Conservation (phyloP, 768 basidiomycete genomes). For the Trametes cubensis region DNA sequence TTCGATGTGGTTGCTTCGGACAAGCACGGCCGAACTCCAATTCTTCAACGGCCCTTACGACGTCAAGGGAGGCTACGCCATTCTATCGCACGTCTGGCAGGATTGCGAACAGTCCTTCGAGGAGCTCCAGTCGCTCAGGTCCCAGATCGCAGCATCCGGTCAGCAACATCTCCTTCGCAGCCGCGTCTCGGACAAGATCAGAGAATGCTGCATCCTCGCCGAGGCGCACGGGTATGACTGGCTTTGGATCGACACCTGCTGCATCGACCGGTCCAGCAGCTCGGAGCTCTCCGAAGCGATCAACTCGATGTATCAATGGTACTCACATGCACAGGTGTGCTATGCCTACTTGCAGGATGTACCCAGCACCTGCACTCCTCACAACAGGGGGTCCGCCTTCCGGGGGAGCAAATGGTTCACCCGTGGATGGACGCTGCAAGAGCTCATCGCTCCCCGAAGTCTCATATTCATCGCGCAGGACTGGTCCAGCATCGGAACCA, state of each 20-base stretch:
- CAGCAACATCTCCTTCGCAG: not conserved
- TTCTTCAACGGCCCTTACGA: constrained; percentile 17
- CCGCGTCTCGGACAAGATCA: constrained; percentile 11
- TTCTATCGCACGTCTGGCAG: constrained; percentile 23
- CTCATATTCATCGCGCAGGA: constrained; percentile 16
- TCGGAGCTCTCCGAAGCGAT: constrained; percentile 18
- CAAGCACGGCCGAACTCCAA: constrained; percentile 9
- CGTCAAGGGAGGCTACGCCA: constrained; percentile 22
- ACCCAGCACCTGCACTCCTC: not conserved
- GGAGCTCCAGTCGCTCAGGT: constrained; percentile 6
- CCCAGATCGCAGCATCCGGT: not conserved
- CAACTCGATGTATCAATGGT: constrained; percentile 20
- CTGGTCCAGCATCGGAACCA: constrained; percentile 17
- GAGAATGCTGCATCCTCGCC: constrained; percentile 17
- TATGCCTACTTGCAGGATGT: constrained; percentile 20
- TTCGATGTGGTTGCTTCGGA: constrained; percentile 16
- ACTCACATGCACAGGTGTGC: constrained; percentile 13
- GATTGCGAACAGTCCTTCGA: constrained; percentile 18
- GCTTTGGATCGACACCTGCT: constrained; percentile 23
- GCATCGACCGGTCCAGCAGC: constrained; percentile 20
- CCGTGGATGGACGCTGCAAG: constrained; percentile 20
- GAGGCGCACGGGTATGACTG: constrained; percentile 21
- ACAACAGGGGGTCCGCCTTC: not conserved
- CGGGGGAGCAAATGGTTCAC: constrained; percentile 18
- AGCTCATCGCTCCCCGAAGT: constrained; percentile 20